Conservation (phyloP, 169 alveolate species). For the Plasmodium gonderi region DNA sequence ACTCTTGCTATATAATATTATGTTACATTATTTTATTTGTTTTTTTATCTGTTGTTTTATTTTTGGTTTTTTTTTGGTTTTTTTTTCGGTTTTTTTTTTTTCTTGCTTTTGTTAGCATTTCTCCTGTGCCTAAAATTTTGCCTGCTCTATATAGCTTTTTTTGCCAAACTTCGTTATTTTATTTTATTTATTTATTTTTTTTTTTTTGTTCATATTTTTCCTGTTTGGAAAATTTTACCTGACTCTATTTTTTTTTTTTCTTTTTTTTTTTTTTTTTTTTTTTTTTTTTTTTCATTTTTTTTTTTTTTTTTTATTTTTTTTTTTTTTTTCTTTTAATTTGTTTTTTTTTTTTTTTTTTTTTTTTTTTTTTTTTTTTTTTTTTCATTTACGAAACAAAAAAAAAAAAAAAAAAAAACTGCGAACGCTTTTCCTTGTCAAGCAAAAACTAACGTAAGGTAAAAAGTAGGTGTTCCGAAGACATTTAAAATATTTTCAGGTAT, state of each 20-base stretch:
- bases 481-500: too few relatives aligned
- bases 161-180: not conserved
- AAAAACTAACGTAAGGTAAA: not conserved
- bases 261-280: not conserved
- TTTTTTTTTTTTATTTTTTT: too few relatives aligned
- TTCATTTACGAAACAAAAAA: too few relatives aligned
- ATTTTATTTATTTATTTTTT: not conserved
- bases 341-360: not conserved
- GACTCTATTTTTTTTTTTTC: not conserved
- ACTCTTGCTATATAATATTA: too few relatives aligned
- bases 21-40: too few relatives aligned
- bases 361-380: not conserved
- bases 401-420: not conserved
- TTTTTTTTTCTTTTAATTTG: not conserved
- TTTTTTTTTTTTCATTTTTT: not conserved
- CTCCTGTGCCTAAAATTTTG: not conserved
- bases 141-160: not conserved
- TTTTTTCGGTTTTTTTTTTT: not conserved
- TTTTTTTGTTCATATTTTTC: not conserved
- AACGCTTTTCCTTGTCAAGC: not conserved
- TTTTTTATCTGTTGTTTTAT: too few relatives aligned
- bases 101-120: not conserved
- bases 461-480: too few relatives aligned
- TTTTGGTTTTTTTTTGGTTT: not conserved
- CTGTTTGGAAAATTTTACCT: not conserved